phyloP scores from a whole-genome alignment of 257 asterid genomes.

The Rhazya stricta region DNA sequence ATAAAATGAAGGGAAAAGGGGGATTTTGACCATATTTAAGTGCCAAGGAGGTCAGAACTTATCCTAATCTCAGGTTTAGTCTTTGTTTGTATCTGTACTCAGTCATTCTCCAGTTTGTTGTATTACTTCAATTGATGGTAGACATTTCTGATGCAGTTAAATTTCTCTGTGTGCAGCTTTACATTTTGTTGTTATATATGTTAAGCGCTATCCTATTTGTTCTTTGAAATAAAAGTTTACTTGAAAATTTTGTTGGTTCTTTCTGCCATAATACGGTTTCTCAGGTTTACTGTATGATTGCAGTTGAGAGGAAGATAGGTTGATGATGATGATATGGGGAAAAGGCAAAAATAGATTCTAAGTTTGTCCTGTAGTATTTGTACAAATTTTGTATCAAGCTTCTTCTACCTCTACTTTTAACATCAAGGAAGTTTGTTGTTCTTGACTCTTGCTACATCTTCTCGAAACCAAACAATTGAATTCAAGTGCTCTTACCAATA shows the following conservation, averaged over 20 bases:
- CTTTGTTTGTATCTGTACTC: not conserved
- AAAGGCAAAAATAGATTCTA: not conserved
- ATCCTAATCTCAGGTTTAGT: not conserved
- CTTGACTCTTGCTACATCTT: not conserved
- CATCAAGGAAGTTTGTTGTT: not conserved
- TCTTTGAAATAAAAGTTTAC: not conserved
- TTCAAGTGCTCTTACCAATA: not conserved
- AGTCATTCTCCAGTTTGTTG: not conserved
- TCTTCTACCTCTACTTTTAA: not conserved
- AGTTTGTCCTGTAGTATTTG: not conserved
- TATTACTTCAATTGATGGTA: not conserved
- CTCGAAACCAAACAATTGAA: not conserved
- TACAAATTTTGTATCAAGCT: not conserved
- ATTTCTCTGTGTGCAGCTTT: not conserved
- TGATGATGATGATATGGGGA: not conserved
- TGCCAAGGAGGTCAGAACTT: not conserved
- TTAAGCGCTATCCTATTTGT: not conserved
- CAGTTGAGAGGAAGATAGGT: not conserved
- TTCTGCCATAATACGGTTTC: not conserved
- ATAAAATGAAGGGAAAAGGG: too few species aligned
- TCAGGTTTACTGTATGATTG: not conserved
- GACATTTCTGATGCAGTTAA: not conserved
- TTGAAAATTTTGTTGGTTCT: not conserved
- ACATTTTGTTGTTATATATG: not conserved
- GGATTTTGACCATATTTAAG: not conserved